Conservation (phyloP, 2,329 filamentous ascomycete species). For the Teratosphaeria nubilosa region DNA sequence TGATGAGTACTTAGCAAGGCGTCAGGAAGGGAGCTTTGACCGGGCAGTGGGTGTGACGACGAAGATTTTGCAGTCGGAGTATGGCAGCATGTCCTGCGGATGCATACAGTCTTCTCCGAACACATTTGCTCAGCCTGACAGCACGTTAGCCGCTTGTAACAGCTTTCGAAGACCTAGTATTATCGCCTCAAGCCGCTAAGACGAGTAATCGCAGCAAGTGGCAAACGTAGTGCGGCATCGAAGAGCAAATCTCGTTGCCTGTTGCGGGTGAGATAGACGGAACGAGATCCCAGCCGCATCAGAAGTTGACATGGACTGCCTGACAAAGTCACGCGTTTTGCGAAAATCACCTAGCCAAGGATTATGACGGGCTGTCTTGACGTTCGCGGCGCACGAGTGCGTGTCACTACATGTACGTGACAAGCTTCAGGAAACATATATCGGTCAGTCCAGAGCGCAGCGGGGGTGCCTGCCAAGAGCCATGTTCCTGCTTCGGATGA, state of each 20-base stretch:
- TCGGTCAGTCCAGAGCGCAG: neutral
- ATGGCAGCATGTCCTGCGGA: neutral
- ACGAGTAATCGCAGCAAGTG: neutral
- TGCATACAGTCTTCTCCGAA: neutral
- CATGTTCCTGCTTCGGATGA: neutral
- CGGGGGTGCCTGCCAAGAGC: neutral
- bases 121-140: neutral
- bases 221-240: neutral
- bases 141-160: neutral
- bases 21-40: neutral
- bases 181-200: neutral
- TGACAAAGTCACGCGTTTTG: neutral
- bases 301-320: neutral
- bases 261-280: neutral
- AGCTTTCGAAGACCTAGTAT: neutral
- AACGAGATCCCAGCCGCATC: neutral
- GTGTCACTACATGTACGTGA: neutral
- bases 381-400: neutral
- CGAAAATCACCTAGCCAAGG: too few relatives aligned
- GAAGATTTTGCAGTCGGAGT: neutral
- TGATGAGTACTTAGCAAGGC: neutral
- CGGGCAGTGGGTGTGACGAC: neutral
- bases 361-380: neutral
- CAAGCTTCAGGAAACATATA: neutral
- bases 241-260: neutral